Evolutionary conservation across 73 alveolate species (phyloP).

Genomic region (Tetrahymena malaccensis): DNA sequence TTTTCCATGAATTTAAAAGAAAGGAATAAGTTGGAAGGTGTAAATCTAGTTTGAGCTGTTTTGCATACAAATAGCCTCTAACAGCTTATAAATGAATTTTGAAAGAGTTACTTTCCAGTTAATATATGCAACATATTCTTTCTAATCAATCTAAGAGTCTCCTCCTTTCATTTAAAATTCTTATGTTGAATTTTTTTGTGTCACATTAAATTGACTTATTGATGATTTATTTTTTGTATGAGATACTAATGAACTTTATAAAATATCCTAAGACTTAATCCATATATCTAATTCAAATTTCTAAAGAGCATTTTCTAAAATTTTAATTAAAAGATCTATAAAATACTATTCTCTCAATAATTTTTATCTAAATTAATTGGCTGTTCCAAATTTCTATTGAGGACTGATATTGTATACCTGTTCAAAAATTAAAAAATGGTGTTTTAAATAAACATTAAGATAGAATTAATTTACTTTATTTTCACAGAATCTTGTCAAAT

Average conservation of each 20-base stretch:
- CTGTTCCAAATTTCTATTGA: conserved; percentile 29
- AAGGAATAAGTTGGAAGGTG: conserved; percentile 9
- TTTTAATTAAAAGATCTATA: conserved; percentile 24
- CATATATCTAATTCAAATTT: conserved; percentile 10
- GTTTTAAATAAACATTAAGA: no score
- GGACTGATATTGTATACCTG: conserved; percentile 31
- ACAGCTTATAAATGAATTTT: neutral
- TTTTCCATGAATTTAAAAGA: conserved; percentile 12
- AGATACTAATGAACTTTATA: neutral
- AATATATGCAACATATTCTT: conserved; percentile 20
- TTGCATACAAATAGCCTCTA: conserved; percentile 12
- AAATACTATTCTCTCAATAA: conserved; percentile 19
- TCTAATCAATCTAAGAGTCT: neutral
- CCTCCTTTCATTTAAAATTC: neutral
- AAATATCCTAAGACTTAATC: neutral
- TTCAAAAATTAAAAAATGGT: no score
- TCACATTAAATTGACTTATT: neutral
- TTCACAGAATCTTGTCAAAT: conserved; percentile 23
- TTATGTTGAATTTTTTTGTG: neutral
- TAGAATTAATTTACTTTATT: neutral
- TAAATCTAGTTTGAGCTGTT: conserved; percentile 8
- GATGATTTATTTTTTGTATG: neutral
- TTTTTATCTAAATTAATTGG: conserved; percentile 16
- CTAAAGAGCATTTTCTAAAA: neutral
- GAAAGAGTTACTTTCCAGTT: conserved; percentile 5